Evolutionary conservation across 2,329 filamentous ascomycete species (phyloP), one percentile per base, ranked within the genome.

Genomic region (Lasiodiplodia sp.): DNA sequence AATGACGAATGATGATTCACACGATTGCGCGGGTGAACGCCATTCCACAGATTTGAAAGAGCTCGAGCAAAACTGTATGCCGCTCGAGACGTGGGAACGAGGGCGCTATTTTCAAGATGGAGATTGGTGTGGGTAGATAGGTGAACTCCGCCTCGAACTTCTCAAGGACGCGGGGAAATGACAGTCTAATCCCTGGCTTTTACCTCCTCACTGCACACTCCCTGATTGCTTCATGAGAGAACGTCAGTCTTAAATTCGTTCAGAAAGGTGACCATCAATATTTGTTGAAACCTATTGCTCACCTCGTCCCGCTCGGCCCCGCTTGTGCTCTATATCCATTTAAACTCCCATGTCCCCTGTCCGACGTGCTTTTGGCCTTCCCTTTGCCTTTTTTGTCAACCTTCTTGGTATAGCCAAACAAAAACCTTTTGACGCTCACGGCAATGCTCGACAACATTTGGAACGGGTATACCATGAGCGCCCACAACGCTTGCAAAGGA

Each of bases 401-500:
- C 16, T 44, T 49, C 38, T 52, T 68, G 57, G 38, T 68, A 23
- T 58, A 60, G 28, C 67, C 67, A 56, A 68, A 68, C 34, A 68
- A 28, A 62, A 62, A 68, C n/a, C 38, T 47, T 52, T 68, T 65
- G 11, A 56, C n/a, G 16, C n/a, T 58, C 12, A 31, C 23, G 8
- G 40, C 14, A 8, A 49, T 58, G 40, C 52, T 34, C 18, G 58
- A 57, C n/a, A 57, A 38, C 31, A 70, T 56, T 40, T 75, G 74
- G 23, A 78, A 72, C 2, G 78, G 78, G 67, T 77, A 80, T 47
- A 73, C 73, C 23, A 73, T 69, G 25, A 79, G 68, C 16, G 74
- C 70, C 75, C 74, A 78, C 16, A 58, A 63, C 2, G 71, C 71
- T 51, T 77, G 73, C 25, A 79, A 3, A 2, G 68, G 63, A 47